Percentiles rank a stretch among this genome's conserved stretches.
phyloP scores from a whole-genome alignment of 2,329 filamentous ascomycete genomes.

The Botryosphaeria dothidea region DNA sequence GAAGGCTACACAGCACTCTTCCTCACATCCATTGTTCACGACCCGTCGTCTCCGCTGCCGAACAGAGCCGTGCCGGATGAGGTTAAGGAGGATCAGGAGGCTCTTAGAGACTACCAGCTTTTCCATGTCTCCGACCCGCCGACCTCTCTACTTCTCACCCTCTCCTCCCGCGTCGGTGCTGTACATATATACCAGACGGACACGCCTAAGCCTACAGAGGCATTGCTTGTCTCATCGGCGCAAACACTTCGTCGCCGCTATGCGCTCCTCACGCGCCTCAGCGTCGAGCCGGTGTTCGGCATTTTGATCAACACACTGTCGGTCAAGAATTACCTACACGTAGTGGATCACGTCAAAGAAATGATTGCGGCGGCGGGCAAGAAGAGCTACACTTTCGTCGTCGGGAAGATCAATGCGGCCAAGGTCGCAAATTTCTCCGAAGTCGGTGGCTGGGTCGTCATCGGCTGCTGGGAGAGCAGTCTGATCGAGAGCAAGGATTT shows the following conservation, averaged over 20 bases:
- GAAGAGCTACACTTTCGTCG: constrained; percentile 94
- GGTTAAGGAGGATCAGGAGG: constrained; percentile 45
- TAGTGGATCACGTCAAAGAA: constrained; percentile 70
- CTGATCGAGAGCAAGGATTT: constrained; percentile 87
- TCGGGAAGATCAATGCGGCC: constrained; percentile 92
- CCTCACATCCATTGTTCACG: constrained; percentile 70
- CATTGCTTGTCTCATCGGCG: constrained; percentile 54
- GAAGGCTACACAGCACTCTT: constrained; percentile 71
- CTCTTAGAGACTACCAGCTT: constrained; percentile 68
- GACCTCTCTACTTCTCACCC: constrained; percentile 78
- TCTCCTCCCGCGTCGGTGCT: constrained; percentile 77
- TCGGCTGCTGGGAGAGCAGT: constrained; percentile 97
- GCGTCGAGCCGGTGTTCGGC: constrained; percentile 81
- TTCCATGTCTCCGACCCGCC: constrained; percentile 85
- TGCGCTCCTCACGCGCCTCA: constrained; percentile 77
- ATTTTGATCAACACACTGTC: constrained; percentile 95
- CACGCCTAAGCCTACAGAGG: constrained; percentile 23
- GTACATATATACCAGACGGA: constrained; percentile 74
- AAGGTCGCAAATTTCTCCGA: constrained; percentile 97
- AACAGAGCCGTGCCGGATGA: constrained; percentile 71
- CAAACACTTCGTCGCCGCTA: constrained; percentile 78
- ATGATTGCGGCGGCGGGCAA: constrained; percentile 80
- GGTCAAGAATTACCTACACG: constrained; percentile 84
- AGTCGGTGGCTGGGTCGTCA: constrained; percentile 93
- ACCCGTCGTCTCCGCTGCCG: constrained; percentile 78